Evolutionary conservation across 2,329 filamentous ascomycete species (phyloP).

Genomic region (Claviceps paspali): DNA sequence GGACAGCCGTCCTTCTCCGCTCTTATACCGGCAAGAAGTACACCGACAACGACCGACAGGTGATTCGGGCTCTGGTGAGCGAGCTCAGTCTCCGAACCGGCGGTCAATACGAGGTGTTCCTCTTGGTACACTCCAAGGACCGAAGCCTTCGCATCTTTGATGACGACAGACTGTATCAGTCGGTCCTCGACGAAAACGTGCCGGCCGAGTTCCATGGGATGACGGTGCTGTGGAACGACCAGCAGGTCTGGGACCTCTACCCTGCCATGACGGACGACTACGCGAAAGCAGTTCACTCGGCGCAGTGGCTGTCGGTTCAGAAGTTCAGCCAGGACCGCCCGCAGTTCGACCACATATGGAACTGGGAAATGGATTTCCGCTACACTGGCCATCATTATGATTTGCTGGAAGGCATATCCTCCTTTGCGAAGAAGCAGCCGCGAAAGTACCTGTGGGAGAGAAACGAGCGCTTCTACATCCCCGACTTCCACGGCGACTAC

Average conservation of each 20-base stretch:
- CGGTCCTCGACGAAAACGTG: slow-evolving; percentile 45
- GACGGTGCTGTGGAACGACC: slow-evolving; percentile 59
- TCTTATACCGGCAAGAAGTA: slow-evolving; percentile 64
- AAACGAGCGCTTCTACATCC: slow-evolving; percentile 58
- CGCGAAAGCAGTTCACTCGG: slow-evolving; percentile 37
- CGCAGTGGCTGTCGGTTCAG: slow-evolving; percentile 59
- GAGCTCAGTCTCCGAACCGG: slow-evolving; percentile 64
- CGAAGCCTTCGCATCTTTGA: slow-evolving; percentile 40
- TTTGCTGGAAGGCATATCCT: slow-evolving; percentile 48
- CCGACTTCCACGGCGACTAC: slow-evolving; percentile 50
- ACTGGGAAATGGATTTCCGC: slow-evolving; percentile 74
- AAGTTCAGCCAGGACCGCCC: slow-evolving; percentile 63
- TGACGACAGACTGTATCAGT: slow-evolving; percentile 41
- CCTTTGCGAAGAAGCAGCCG: slow-evolving; percentile 52
- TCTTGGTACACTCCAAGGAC: slow-evolving; percentile 67
- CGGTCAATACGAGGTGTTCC: slow-evolving; percentile 66
- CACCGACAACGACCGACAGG: slow-evolving; percentile 63
- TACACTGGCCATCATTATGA: slow-evolving; percentile 74
- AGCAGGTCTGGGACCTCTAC: slow-evolving; percentile 63
- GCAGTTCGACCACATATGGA: slow-evolving; percentile 72
- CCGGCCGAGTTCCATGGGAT: slow-evolving; percentile 57
- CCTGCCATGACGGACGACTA: slow-evolving; percentile 51
- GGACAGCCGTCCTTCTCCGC: slow-evolving; percentile 62
- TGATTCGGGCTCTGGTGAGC: slow-evolving; percentile 62
- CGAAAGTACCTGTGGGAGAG: slow-evolving; percentile 61